phyloP scores from a whole-genome alignment of 2,329 filamentous ascomycete genomes.

The Didymella pomorum region DNA sequence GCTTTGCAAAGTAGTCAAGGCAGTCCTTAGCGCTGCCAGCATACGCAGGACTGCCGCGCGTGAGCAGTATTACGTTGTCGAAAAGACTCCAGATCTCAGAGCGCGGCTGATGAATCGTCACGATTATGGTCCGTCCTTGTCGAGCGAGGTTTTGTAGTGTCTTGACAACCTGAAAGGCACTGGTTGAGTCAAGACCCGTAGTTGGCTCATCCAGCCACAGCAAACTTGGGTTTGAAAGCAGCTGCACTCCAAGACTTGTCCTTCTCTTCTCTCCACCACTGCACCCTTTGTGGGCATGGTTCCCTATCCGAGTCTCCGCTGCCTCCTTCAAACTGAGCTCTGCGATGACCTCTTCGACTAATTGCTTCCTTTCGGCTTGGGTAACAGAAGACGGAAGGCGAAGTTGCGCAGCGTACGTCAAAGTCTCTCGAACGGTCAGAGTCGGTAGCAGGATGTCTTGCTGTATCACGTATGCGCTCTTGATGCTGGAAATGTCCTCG shows the following conservation, averaged over 20 bases:
- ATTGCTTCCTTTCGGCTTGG: slow-evolving; percentile 63
- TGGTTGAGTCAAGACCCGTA: slow-evolving; percentile 77
- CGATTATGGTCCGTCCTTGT: slow-evolving; percentile 74
- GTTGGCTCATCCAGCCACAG: slow-evolving; percentile 83
- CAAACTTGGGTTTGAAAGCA: slow-evolving; percentile 80
- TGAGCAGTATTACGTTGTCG: slow-evolving; percentile 74
- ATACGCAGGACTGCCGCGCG: slow-evolving; percentile 72
- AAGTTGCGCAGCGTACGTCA: slow-evolving; percentile 76
- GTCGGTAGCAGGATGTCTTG: slow-evolving; percentile 77
- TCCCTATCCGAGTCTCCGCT: slow-evolving; percentile 76
- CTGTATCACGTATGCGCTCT: slow-evolving; percentile 77
- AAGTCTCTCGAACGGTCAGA: slow-evolving; percentile 77
- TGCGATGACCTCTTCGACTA: slow-evolving; percentile 79
- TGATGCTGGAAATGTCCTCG: slow-evolving; percentile 57
- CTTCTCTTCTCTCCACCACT: slow-evolving; percentile 81
- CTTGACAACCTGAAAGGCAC: slow-evolving; percentile 75
- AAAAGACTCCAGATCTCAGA: slow-evolving; percentile 83
- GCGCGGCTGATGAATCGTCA: slow-evolving; percentile 78
- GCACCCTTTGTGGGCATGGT: slow-evolving; percentile 74
- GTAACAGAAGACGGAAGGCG: slow-evolving; percentile 71
- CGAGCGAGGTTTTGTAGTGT: slow-evolving; percentile 73
- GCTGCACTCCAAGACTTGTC: slow-evolving; percentile 78
- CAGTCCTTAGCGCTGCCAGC: slow-evolving; percentile 67
- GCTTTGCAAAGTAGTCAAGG: slow-evolving; percentile 68
- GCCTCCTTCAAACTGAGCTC: slow-evolving; percentile 80